Base-by-base conservation (phyloP, 2,329 filamentous ascomycete species). In the Diaporthe citriasiana region DNA sequence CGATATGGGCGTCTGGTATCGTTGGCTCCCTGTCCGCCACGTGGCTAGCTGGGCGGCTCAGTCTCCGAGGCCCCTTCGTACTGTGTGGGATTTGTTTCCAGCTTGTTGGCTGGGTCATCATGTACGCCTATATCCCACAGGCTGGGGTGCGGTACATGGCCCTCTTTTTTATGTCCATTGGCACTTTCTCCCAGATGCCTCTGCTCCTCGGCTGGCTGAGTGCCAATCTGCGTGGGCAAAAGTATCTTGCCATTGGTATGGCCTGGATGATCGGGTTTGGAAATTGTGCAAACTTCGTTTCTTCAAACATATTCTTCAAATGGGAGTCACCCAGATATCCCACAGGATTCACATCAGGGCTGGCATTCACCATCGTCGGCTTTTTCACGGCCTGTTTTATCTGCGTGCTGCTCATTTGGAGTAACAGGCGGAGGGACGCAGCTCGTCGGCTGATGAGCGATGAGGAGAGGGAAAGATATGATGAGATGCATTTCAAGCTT, bases 261-360 rank as follows among this genome's bases (percentile, higher is more conserved):
- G 85, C 81, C 1, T 80, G 85, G 77, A 82, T 84, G 77, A 78
- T 83, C 4, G 83, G 83, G 3, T 83, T 86, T 27, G 85, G 84
- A n/a, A 86, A 86, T 76, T 85, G 83, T 72, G 85, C 83, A 63
- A 85, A 84, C 63, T 83, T 86, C 69, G 79, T 86, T 10, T 81
- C 81, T 6, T 79, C 80, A 35, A 85, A 85, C 73, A 79, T 86
- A 8, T 86, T 86, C 74, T 82, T 86, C 75, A 80, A 78, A 13
- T 73, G 71, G 4, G 79, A 86, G 76, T 77, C 80, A 4, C 84
- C 84, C 4, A 78, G 75, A 8, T 86, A 85, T 72, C 79, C 78
- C 2, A 82, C 81, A 0, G 84, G 84, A 1, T 83, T 83, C 76
- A 79, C 80, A 1, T 81, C 80, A 3, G 83, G 83, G 15, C 76